Conservation (phyloP, 192 early-diverging fungal species). For the Chytriomyces confervae region DNA sequence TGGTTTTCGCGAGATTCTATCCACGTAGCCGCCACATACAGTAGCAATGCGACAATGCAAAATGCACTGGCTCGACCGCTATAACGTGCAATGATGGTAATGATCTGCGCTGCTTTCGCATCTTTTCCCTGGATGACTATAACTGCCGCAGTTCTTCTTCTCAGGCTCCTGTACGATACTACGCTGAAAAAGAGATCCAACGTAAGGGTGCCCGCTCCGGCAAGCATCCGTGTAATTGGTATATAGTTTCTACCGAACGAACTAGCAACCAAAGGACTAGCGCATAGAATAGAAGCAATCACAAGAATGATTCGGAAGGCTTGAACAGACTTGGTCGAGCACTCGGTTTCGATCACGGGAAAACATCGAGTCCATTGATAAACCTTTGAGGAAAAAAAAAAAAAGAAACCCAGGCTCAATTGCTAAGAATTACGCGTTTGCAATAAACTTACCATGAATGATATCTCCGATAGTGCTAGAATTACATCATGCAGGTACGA, state of each 20-base stretch:
- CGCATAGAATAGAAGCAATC: neutral
- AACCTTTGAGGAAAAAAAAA: neutral
- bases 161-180: neutral
- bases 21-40: neutral
- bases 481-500: neutral
- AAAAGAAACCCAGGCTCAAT: neutral
- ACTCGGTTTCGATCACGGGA: neutral
- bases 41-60: neutral
- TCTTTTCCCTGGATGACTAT: neutral
- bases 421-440: neutral
- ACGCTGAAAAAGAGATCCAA: conserved; percentile 3
- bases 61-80: neutral
- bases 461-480: neutral
- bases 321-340: neutral
- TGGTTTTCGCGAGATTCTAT: no score
- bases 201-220: neutral
- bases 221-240: neutral
- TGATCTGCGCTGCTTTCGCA: neutral
- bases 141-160: neutral
- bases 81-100: neutral
- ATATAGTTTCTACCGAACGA: neutral
- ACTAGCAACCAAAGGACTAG: neutral
- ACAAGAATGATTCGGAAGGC: neutral
- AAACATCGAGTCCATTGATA: neutral
- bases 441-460: neutral